Conservation (phyloP, 345 rosid genomes). For the Raphanus sativus region DNA sequence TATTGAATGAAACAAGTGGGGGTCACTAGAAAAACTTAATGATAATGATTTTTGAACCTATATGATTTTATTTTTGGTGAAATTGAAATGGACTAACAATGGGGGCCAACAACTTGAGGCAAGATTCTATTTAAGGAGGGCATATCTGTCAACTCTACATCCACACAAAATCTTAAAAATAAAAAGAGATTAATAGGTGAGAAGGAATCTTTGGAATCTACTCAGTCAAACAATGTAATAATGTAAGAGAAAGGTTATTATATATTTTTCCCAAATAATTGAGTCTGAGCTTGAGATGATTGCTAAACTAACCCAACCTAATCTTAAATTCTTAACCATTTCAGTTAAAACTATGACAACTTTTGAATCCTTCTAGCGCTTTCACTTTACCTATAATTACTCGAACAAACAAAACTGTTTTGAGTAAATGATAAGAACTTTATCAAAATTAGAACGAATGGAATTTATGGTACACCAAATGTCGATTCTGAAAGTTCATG, state of each 20-base stretch:
- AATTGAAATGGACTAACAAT: constrained; percentile 1
- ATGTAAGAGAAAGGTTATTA: constrained; percentile 26
- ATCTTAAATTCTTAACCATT: constrained; percentile 24
- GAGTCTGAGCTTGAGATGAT: constrained; percentile 29
- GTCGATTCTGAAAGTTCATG: neutral
- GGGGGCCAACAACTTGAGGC: constrained; percentile 28
- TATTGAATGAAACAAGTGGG: constrained; percentile 25
- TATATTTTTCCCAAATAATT: constrained; percentile 29
- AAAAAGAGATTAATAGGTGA: constrained; percentile 20
- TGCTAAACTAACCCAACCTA: constrained; percentile 23
- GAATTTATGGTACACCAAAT: neutral
- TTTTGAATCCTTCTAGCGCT: neutral
- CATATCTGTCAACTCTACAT: neutral
- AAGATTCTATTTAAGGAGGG: constrained; percentile 27
- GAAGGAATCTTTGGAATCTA: constrained; percentile 47
- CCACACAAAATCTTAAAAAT: constrained; percentile 14
- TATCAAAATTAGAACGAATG: neutral
- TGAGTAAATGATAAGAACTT: neutral
- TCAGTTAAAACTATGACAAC: neutral
- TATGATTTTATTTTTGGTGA: constrained; percentile 1
- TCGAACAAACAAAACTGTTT: neutral
- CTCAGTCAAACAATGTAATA: constrained; percentile 28
- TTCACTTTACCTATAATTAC: neutral
- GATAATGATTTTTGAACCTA: constrained; percentile 14
- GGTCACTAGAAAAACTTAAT: neutral